phyloP scores from a whole-genome alignment of 2,329 filamentous ascomycete species.

The Fusarium humuli region DNA sequence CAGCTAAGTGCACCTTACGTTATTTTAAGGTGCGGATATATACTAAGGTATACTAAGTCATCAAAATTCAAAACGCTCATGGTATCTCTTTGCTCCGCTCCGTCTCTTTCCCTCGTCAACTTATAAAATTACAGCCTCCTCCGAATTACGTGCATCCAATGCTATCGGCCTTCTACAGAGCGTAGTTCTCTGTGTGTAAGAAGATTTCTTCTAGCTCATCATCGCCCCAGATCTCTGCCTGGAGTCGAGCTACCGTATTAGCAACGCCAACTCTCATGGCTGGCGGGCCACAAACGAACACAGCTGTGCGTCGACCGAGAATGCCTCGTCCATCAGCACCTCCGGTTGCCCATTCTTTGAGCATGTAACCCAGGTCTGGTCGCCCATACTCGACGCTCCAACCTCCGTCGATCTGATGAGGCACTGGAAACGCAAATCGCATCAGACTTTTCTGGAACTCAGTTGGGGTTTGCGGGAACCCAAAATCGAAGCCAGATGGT shows the following conservation, averaged over 20 bases:
- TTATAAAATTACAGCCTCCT: constrained; percentile 41
- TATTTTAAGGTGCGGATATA: constrained; percentile 14
- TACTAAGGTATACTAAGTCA: constrained; percentile 21
- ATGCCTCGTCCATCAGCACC: constrained; percentile 73
- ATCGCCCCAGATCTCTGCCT: constrained; percentile 85
- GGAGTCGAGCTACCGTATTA: constrained; percentile 84
- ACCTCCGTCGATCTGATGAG: constrained; percentile 76
- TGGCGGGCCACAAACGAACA: constrained; percentile 92
- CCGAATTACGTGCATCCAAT: background rate
- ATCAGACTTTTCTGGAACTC: constrained; percentile 91
- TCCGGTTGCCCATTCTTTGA: constrained; percentile 83
- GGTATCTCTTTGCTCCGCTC: constrained; percentile 44
- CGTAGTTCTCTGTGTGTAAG: constrained; percentile 95
- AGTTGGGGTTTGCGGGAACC: constrained; percentile 85
- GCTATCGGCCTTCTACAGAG: constrained; percentile 64
- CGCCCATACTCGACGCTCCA: constrained; percentile 95
- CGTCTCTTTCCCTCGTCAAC: background rate
- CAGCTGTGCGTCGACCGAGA: constrained; percentile 83
- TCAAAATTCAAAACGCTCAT: constrained; percentile 44
- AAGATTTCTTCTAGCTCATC: constrained; percentile 88
- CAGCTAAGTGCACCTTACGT: constrained; percentile 12
- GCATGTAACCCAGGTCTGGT: constrained; percentile 87
- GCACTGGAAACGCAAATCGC: constrained; percentile 85
- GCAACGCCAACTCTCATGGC: constrained; percentile 89
- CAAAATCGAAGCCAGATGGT: constrained; percentile 77